Evolutionary conservation across 352 stramenopile species (phyloP).

Genomic region (Pythium rishiriense): DNA sequence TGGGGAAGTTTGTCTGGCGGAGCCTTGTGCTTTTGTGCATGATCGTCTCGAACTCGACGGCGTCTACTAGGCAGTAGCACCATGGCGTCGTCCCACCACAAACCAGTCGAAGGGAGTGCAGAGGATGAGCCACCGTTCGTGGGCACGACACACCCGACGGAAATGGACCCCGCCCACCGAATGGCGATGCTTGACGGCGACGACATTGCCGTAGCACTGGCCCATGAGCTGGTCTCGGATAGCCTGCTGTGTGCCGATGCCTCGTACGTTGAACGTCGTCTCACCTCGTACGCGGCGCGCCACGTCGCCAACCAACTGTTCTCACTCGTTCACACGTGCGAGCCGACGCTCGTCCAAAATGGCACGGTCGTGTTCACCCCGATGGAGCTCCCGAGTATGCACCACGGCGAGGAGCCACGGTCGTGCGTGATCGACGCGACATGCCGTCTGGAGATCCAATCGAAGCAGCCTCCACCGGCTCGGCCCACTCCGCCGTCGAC

Average conservation of each 20-base stretch:
- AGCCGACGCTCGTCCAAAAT: background rate
- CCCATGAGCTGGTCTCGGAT: conserved; percentile 14
- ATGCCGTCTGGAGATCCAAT: conserved; percentile 16
- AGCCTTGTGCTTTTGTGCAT: too few species aligned
- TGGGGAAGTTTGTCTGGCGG: too few species aligned
- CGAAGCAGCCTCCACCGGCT: conserved; percentile 1
- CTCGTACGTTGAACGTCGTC: conserved; percentile 25
- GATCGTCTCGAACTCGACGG: too few species aligned
- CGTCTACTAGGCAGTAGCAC: too few species aligned
- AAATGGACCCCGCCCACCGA: background rate
- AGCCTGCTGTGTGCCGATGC: conserved; percentile 26
- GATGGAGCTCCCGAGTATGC: background rate
- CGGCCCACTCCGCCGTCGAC: background rate
- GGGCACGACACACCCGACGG: too few species aligned
- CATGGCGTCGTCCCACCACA: too few species aligned
- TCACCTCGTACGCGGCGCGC: conserved; percentile 33
- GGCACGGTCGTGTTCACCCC: background rate
- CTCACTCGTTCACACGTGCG: conserved; percentile 10
- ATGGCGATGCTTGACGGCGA: conserved; percentile 27
- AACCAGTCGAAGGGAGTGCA: too few species aligned
- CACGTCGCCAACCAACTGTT: conserved; percentile 28
- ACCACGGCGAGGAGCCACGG: conserved; percentile 4
- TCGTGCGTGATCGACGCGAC: conserved; percentile 16
- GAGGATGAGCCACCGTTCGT: too few species aligned
- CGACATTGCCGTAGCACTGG: conserved; percentile 32